These are phyloP conservation scores for Limtongia smithiae DNA, from an alignment of 805 yeast genomes.

Conservation along the genomic window DNA sequence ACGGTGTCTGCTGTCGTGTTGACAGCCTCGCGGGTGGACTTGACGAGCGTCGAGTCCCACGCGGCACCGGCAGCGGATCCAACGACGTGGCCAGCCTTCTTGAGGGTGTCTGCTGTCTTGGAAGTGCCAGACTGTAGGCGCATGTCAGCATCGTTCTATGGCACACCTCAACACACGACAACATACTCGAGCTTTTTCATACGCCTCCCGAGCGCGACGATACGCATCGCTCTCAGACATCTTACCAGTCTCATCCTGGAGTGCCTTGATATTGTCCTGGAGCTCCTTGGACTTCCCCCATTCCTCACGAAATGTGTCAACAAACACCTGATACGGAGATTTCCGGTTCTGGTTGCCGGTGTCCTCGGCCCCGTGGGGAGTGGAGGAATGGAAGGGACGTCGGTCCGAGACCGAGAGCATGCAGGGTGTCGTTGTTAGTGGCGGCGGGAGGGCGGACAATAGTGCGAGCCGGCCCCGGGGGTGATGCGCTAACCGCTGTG, in stretches of 20 bases:
- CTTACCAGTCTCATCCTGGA: constrained; percentile 93
- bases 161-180: constrained; percentile 33
- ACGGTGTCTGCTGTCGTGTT: constrained; percentile 63
- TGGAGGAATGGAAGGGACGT: constrained; percentile 21
- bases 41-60: constrained; percentile 94
- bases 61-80: constrained; percentile 87
- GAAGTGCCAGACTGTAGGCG: constrained; percentile 38
- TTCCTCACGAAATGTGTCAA: constrained; percentile 86
- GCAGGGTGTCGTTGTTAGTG: background rate
- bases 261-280: constrained; percentile 87
- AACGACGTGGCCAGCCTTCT: constrained; percentile 88
- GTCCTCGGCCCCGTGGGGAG: constrained; percentile 11
- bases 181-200: constrained; percentile 66
- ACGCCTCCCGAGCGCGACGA: constrained; percentile 89
- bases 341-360: constrained; percentile 35
- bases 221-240: constrained; percentile 92
- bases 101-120: constrained; percentile 68
- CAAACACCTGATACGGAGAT: constrained; percentile 87
- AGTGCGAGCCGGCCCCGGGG: too few species aligned
- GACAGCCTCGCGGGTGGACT: constrained; percentile 83
- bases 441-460: too few species aligned
- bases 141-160: background rate
- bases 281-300: constrained; percentile 87
- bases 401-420: background rate
- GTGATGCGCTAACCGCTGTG: too few species aligned